phyloP scores from a whole-genome alignment of 1,139 yeast genomes.

The Geotrichum histeridarum region DNA sequence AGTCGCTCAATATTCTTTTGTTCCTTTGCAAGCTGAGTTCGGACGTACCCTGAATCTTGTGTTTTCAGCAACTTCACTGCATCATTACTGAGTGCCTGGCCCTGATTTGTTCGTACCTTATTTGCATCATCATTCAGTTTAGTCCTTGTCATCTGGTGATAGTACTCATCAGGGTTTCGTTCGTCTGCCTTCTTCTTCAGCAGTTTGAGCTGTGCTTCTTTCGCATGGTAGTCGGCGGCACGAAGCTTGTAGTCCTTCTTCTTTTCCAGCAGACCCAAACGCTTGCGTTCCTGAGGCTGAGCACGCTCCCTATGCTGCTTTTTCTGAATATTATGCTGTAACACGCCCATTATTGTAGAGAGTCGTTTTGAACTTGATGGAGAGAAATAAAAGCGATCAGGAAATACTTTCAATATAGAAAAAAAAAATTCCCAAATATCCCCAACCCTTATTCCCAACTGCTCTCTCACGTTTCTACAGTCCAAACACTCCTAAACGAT shows the following conservation, averaged over 20 bases:
- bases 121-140: slow-evolving; percentile 12
- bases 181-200: slow-evolving; percentile 65
- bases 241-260: slow-evolving; percentile 89
- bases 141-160: slow-evolving; percentile 74
- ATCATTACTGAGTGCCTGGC: slow-evolving; percentile 48
- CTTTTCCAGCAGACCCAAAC: slow-evolving; percentile 83
- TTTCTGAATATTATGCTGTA: slow-evolving; percentile 86
- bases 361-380: background rate
- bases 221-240: slow-evolving; percentile 83
- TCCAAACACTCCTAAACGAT: too few relatives aligned
- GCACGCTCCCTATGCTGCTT: slow-evolving; percentile 94
- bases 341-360: slow-evolving; percentile 53
- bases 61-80: slow-evolving; percentile 80
- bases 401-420: background rate
- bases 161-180: slow-evolving; percentile 93
- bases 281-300: slow-evolving; percentile 68
- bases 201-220: slow-evolving; percentile 76
- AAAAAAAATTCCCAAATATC: background rate
- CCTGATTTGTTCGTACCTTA: slow-evolving; percentile 13
- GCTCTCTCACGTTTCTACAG: background rate
- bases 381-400: background rate
- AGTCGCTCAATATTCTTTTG: slow-evolving; percentile 57
- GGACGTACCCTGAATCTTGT: slow-evolving; percentile 81
- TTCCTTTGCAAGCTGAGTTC: slow-evolving; percentile 71
- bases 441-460: background rate